Conservation (phyloP, 2,329 filamentous ascomycete species). For the Daldinia eschscholtzii region DNA sequence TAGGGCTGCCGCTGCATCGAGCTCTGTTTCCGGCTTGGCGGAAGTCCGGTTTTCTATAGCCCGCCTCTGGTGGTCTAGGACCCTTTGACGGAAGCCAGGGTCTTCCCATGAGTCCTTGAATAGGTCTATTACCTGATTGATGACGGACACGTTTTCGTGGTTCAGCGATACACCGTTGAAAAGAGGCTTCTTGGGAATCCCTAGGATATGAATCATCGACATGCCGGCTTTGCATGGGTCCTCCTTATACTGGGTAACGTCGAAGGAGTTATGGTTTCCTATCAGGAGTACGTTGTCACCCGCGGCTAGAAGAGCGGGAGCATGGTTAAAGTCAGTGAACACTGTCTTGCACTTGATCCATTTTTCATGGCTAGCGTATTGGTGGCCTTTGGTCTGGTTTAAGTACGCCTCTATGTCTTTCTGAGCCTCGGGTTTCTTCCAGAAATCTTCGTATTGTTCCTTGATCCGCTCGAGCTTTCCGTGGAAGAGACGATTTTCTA, state of each 20-base stretch:
- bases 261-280: conserved; percentile 44
- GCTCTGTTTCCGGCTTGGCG: neutral
- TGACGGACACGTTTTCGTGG: conserved; percentile 18
- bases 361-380: conserved; percentile 14
- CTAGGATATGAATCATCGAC: conserved; percentile 46
- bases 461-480: conserved; percentile 35
- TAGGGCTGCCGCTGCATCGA: neutral
- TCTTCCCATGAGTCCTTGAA: conserved; percentile 32
- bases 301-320: conserved; percentile 6
- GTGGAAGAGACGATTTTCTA: conserved; percentile 10
- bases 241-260: conserved; percentile 35
- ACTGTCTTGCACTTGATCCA: conserved; percentile 35
- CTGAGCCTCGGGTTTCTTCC: conserved; percentile 11
- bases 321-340: conserved; percentile 31
- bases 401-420: conserved; percentile 38
- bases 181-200: conserved; percentile 37
- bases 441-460: conserved; percentile 32
- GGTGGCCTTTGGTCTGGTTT: conserved; percentile 9
- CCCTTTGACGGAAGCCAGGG: conserved; percentile 7
- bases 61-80: conserved; percentile 33
- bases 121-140: conserved; percentile 40
- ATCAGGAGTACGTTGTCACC: conserved; percentile 30
- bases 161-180: conserved; percentile 46
- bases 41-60: conserved; percentile 9
- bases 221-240: conserved; percentile 36